Conservation (phyloP, 495 filamentous ascomycete species). For the Penicillium desertorum region DNA sequence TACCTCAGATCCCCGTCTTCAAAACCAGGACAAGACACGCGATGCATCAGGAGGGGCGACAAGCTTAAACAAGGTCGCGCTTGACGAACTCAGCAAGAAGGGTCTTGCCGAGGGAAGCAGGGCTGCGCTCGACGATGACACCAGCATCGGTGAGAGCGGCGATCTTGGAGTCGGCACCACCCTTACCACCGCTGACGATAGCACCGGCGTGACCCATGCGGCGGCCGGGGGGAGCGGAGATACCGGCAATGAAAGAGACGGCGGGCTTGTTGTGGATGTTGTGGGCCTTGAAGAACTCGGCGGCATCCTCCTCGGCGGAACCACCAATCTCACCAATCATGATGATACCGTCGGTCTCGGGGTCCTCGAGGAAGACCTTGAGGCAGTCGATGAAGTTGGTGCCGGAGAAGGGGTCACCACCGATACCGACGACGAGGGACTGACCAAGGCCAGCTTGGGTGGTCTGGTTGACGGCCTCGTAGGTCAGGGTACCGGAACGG, state of each 20-base stretch:
- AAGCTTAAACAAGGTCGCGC: constrained; percentile 80
- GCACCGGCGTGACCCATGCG: constrained; percentile 98
- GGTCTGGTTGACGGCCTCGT: constrained; percentile 99
- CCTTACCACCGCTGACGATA: constrained; percentile 96
- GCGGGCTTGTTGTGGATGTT: constrained; percentile 94
- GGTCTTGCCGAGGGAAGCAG: constrained; percentile 85
- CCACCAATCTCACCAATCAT: constrained; percentile 99
- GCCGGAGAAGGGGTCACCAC: constrained; percentile 96
- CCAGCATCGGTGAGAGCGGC: constrained; percentile 87
- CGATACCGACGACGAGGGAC: constrained; percentile 97
- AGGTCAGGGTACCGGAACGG: constrained; percentile 95
- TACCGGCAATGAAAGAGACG: constrained; percentile 97
- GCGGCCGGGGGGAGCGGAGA: constrained; percentile 91
- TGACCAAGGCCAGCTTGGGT: constrained; percentile 95
- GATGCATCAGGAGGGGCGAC: constrained; percentile 20
- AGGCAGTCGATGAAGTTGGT: constrained; percentile 99
- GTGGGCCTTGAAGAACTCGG: constrained; percentile 88
- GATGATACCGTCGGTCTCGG: constrained; percentile 98
- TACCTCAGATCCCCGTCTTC: constrained; percentile 25
- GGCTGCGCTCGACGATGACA: constrained; percentile 94
- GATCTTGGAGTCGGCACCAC: constrained; percentile 97
- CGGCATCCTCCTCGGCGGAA: constrained; percentile 94
- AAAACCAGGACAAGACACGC: constrained; percentile 19
- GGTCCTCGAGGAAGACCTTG: constrained; percentile 91
- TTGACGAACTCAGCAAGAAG: constrained; percentile 94